Conservation (phyloP, 1,139 yeast species). For the Pichia sp. region DNA sequence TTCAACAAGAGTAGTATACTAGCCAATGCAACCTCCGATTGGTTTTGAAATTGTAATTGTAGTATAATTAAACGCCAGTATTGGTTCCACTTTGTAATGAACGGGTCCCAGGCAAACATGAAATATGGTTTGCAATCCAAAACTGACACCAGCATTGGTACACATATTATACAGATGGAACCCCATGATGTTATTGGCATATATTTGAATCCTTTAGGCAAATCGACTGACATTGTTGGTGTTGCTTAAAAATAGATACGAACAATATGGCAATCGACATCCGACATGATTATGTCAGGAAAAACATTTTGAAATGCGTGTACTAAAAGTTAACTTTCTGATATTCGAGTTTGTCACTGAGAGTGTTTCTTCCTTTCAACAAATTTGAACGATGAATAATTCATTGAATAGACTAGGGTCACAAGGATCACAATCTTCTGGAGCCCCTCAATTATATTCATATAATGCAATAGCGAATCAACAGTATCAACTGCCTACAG, state of each 20-base stretch:
- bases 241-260: background rate
- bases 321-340: background rate
- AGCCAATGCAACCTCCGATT: slow-evolving; percentile 55
- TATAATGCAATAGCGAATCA: background rate
- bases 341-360: background rate
- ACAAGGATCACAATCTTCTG: slow-evolving; percentile 5
- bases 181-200: slow-evolving; percentile 47
- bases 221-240: slow-evolving; percentile 25
- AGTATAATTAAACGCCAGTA: slow-evolving; percentile 58
- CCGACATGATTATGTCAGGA: background rate
- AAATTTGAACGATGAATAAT: background rate
- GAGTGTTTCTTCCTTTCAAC: background rate
- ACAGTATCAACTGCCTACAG: slow-evolving; percentile 29
- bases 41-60: slow-evolving; percentile 55
- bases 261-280: background rate
- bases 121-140: slow-evolving; percentile 51
- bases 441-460: background rate
- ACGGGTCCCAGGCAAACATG: slow-evolving; percentile 51
- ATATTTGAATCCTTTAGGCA: slow-evolving; percentile 46
- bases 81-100: slow-evolving; percentile 52
- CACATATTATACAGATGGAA: slow-evolving; percentile 36
- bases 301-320: background rate
- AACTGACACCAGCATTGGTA: slow-evolving; percentile 50
- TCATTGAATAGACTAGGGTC: slow-evolving; percentile 18
- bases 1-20: slow-evolving; percentile 47